Base-by-base conservation (phyloP, 202 grass and related monocot genomes). In the Carex sylvatica region DNA sequence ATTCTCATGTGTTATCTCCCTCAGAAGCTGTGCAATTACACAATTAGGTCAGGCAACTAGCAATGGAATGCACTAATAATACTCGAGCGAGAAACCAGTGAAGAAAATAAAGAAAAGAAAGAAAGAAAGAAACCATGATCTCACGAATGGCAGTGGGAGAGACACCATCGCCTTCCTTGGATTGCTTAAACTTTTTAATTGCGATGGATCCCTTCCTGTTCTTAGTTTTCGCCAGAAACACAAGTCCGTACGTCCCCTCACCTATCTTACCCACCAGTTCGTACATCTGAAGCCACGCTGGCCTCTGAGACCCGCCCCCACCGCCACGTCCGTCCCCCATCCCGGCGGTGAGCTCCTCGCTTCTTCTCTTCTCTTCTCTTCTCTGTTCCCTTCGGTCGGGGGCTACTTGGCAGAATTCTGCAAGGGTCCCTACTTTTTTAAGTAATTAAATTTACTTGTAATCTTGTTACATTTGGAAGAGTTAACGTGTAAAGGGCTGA, bases 181-280 rank as follows among this genome's bases (percentile, higher is more conserved):
- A 97, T 80, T 97, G 94, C 90, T 97, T 97, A 74, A 97, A 97
- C 88, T 89, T 89, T 49, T 88, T 88, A 58, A 88, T 72, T 38
- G 86, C 87, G 75, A 88, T 88, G 69, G 87, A 72, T 74, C 87
- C 79, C 84, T 91, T 93, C 47, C 92, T 77, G 67, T 74, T 66
- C 78, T 89, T 98, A 66, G 90, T 91, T 80, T 87, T 86, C 22
- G 95, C 95, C 42, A 98, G 88, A 85, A 98, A 98, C 14, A 98
- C 96, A 80, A 98, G 96, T 6, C 96, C 96, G 83, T 98, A 98
- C 36, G 96, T 95, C 16, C 96, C 96, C 84, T 98, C 95, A 3
- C 95, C 95, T 66, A 98, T 95, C 92, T 98, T 98, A 6, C 95
- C 95, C 36, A 98, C 86, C 26, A 98, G 91, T 47, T 98, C 95